A percentile compares a stretch with the other conserved stretches of the same genome.
phyloP scores from a whole-genome alignment of 2,329 filamentous ascomycete genomes.

The Nannizziopsis barbatae region DNA sequence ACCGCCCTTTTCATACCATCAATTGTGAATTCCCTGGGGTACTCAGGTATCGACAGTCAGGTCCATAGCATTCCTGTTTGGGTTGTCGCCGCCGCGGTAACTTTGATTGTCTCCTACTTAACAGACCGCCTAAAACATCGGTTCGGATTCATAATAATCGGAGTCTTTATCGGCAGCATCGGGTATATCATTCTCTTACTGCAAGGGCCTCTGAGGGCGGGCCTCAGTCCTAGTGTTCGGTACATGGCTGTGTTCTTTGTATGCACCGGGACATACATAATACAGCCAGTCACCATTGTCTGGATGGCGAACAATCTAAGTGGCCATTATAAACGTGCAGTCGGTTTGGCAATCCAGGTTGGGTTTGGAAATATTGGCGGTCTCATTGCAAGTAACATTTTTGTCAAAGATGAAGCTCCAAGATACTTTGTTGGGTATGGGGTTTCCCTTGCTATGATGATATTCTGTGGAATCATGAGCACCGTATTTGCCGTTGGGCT shows the following conservation, averaged over 20 bases:
- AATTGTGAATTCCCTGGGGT: constrained; percentile 36
- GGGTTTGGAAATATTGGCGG: constrained; percentile 59
- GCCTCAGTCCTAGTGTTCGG: constrained; percentile 43
- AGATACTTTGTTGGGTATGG: constrained; percentile 56
- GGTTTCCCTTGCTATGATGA: constrained; percentile 44
- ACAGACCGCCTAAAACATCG: constrained; percentile 49
- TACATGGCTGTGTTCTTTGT: constrained; percentile 54
- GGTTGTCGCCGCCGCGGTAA: constrained; percentile 50
- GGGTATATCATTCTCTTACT: constrained; percentile 53
- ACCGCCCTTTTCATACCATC: constrained; percentile 31
- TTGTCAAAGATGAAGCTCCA: constrained; percentile 50
- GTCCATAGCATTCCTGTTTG: constrained; percentile 55
- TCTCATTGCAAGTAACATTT: constrained; percentile 59
- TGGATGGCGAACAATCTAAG: constrained; percentile 65
- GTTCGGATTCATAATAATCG: constrained; percentile 53
- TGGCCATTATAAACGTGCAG: constrained; percentile 57
- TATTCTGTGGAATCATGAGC: constrained; percentile 22
- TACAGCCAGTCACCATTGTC: constrained; percentile 48
- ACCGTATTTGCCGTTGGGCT: constrained; percentile 21
- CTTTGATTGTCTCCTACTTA: constrained; percentile 47
- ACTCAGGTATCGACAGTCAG: constrained; percentile 34
- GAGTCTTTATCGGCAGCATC: constrained; percentile 46
- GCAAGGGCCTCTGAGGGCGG: constrained; percentile 22
- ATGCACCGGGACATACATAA: constrained; percentile 56
- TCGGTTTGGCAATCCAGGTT: constrained; percentile 60